Base-by-base conservation (phyloP, 2,329 filamentous ascomycete species). In the Triangularia verruculosa region DNA sequence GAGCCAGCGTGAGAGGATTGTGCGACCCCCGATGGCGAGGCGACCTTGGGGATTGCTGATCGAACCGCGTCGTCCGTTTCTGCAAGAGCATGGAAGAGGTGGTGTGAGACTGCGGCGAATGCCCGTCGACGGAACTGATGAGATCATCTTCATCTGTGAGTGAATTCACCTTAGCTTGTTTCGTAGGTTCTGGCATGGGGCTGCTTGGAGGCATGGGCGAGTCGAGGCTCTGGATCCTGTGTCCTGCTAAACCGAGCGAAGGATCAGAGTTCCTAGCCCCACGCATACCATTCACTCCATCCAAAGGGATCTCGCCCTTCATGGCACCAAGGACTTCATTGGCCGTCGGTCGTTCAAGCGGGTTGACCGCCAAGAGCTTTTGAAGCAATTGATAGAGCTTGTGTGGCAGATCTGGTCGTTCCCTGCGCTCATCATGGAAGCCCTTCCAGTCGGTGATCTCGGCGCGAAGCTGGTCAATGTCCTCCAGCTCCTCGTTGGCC, bases 361-460 rank as follows among this genome's bases (percentile, higher is more conserved):
- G 92, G 64, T 93, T 83, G 12, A 96, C 80, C 1, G 92, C 89
- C 5, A 99, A 83, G 4, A 99, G 81, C 62, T 86, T 86, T 74
- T 92, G 93, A 3, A 99, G 82, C 61, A 96, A 88, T 54, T 86
- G 86, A 76, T 98, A 99, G 0, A 99, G 83, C 74, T 91, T 89
- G 4, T 92, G 84, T 0, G 95, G 95, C 0, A 99, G 80, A 70
- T 98, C 95, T 0, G 90, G 87, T 1, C 94, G 86, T 67, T 89
- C 84, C 34, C 88, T 83, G 32, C 87, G 83, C 69, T 91, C 89
- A 64, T 92, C 89, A 66, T 92, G 86, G 70, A 98, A 96, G 0
- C 95, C 95, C 61, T 87, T 81, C 95, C 95, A 99, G 32, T 84
- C 82, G 11, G 87, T 87, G 62, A 99, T 98, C 75, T 99, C 95